phyloP scores from a whole-genome alignment of 2,329 filamentous ascomycete species.

The Phyllosticta citriasiana region DNA sequence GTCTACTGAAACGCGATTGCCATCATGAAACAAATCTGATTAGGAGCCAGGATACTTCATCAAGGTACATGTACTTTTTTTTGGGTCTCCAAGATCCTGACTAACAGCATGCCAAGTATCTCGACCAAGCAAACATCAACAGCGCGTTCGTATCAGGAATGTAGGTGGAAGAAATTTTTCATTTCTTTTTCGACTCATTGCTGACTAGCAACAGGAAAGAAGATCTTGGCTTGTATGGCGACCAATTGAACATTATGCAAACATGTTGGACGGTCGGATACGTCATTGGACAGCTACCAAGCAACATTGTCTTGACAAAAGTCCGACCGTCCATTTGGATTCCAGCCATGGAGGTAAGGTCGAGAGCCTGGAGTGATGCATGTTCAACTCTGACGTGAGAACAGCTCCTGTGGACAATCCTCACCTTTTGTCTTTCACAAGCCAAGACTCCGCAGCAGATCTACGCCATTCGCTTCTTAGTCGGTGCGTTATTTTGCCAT shows the following conservation, averaged over 20 bases:
- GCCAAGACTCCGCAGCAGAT: slow-evolving; percentile 35
- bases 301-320: slow-evolving; percentile 42
- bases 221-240: slow-evolving; percentile 42
- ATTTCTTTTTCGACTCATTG: background rate
- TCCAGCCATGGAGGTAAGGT: slow-evolving; percentile 33
- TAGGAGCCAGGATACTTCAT: slow-evolving; percentile 37
- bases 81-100: background rate
- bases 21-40: background rate
- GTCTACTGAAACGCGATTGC: slow-evolving; percentile 8
- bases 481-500: slow-evolving; percentile 23
- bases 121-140: slow-evolving; percentile 35
- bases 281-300: slow-evolving; percentile 43
- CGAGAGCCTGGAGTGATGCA: slow-evolving; percentile 9
- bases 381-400: slow-evolving; percentile 1
- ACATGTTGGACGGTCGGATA: slow-evolving; percentile 53
- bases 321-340: slow-evolving; percentile 40
- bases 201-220: slow-evolving; percentile 33
- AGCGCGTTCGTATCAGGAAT: slow-evolving; percentile 23
- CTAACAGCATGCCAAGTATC: slow-evolving; percentile 24
- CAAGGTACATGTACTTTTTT: slow-evolving; percentile 17
- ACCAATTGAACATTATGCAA: slow-evolving; percentile 47
- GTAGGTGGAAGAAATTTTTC: slow-evolving; percentile 13
- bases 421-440: slow-evolving; percentile 37
- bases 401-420: slow-evolving; percentile 37
- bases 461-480: slow-evolving; percentile 40